These are phyloP conservation scores for Lipomyces starkeyi DNA, from an alignment of 805 yeast species.

Conservation along the genomic window DNA sequence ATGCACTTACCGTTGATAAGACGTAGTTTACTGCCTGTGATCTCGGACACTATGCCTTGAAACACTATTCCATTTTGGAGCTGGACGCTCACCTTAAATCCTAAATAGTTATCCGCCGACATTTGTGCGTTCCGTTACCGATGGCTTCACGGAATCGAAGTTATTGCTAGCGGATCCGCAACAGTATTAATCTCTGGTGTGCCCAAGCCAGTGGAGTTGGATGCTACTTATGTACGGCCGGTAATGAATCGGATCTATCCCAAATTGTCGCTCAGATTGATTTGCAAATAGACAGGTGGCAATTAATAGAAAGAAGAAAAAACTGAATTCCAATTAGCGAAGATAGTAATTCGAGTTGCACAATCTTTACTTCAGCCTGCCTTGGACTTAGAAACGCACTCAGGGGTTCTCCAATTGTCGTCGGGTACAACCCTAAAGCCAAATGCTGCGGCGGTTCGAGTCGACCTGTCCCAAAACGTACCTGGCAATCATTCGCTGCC, in stretches of 20 bases:
- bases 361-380: too few relatives aligned
- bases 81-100: conserved; percentile 30
- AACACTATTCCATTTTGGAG: conserved; percentile 39
- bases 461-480: neutral
- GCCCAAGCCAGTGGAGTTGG: neutral
- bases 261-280: neutral
- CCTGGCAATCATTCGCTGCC: neutral
- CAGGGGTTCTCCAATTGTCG: neutral
- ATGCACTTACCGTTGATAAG: conserved; percentile 48
- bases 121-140: conserved; percentile 6
- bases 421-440: too few relatives aligned
- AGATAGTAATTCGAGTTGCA: neutral
- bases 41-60: conserved; percentile 52
- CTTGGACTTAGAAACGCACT: neutral
- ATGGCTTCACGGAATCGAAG: neutral
- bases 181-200: neutral
- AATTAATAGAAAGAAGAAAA: too few relatives aligned
- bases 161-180: neutral
- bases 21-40: conserved; percentile 50
- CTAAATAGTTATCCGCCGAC: conserved; percentile 24
- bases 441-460: too few relatives aligned
- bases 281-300: neutral
- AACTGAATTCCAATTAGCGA: neutral
- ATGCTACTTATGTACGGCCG: neutral
- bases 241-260: neutral